phyloP scores from a whole-genome alignment of 208 protist species.

The Trypanosoma brucei region DNA sequence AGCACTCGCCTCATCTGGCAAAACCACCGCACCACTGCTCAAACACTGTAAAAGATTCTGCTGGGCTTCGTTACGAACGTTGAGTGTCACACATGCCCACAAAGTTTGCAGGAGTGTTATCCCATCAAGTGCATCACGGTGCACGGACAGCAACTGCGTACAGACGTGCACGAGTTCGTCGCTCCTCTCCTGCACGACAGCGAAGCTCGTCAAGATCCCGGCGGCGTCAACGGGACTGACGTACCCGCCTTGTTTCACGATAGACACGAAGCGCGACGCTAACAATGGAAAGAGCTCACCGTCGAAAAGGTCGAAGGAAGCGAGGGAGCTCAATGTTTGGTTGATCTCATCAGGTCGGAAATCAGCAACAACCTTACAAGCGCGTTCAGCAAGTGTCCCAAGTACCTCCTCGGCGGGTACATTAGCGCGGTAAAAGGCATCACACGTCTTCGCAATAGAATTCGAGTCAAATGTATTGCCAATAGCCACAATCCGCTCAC shows the following conservation, averaged over 20 bases:
- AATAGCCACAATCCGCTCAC: constrained; percentile 44
- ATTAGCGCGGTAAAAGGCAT: constrained; percentile 70
- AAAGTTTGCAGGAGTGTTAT: constrained; percentile 52
- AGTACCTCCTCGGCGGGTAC: constrained; percentile 75
- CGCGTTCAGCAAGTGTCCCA: constrained; percentile 81
- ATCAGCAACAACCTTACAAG: constrained; percentile 68
- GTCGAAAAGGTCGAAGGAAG: constrained; percentile 86
- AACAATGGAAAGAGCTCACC: constrained; percentile 87
- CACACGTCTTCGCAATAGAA: constrained; percentile 68
- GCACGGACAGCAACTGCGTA: constrained; percentile 51
- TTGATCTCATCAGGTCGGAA: constrained; percentile 78
- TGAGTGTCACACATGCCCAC: constrained; percentile 72
- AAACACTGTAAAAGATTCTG: constrained; percentile 50
- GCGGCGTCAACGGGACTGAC: constrained; percentile 64
- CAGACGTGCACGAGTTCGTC: constrained; percentile 81
- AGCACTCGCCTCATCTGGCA: constrained; percentile 12
- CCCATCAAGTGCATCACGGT: constrained; percentile 40
- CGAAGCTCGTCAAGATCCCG: constrained; percentile 76
- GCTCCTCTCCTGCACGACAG: constrained; percentile 80
- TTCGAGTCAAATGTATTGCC: constrained; percentile 68
- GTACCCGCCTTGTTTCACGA: constrained; percentile 54
- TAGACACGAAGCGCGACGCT: constrained; percentile 54
- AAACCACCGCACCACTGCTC: constrained; percentile 9
- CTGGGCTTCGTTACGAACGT: constrained; percentile 79
- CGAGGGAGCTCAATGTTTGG: constrained; percentile 62